Evolutionary conservation across 768 basidiomycete species (phyloP).

Genomic region (Xerocomus potaroensis): DNA sequence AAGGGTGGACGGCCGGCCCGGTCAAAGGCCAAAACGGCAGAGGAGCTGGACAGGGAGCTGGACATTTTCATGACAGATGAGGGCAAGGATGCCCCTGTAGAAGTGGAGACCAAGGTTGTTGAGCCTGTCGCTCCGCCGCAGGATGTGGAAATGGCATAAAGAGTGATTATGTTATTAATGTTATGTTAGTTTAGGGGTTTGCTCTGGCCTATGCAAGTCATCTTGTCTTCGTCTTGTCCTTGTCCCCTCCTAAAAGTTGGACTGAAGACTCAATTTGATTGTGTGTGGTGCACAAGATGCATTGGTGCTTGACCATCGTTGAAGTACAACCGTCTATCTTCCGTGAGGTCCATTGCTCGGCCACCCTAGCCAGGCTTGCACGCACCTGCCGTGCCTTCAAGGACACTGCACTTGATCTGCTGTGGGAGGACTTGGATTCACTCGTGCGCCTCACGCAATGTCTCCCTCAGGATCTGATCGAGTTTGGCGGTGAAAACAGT

Average conservation of each 20-base stretch:
- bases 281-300: no score
- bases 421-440: constrained; percentile 22
- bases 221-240: no score
- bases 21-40: constrained; percentile 67
- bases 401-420: constrained; percentile 19
- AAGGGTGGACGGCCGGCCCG: constrained; percentile 24
- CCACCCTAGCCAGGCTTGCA: constrained; percentile 20
- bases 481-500: constrained; percentile 7
- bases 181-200: constrained; percentile 19
- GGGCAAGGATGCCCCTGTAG: constrained; percentile 19
- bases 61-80: constrained; percentile 81
- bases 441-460: constrained; percentile 21
- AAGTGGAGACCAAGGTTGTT: constrained; percentile 13
- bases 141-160: constrained; percentile 54
- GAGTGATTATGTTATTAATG: background rate
- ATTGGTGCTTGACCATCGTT: constrained; percentile 14
- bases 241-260: no score
- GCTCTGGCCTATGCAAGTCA: background rate
- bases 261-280: no score
- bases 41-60: constrained; percentile 83
- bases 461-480: constrained; percentile 25
- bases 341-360: constrained; percentile 4
- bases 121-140: constrained; percentile 20
- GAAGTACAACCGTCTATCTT: constrained; percentile 27
- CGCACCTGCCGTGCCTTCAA: constrained; percentile 25